phyloP scores from a whole-genome alignment of 2,329 filamentous ascomycete species.

The Aspergillus japonicus region DNA sequence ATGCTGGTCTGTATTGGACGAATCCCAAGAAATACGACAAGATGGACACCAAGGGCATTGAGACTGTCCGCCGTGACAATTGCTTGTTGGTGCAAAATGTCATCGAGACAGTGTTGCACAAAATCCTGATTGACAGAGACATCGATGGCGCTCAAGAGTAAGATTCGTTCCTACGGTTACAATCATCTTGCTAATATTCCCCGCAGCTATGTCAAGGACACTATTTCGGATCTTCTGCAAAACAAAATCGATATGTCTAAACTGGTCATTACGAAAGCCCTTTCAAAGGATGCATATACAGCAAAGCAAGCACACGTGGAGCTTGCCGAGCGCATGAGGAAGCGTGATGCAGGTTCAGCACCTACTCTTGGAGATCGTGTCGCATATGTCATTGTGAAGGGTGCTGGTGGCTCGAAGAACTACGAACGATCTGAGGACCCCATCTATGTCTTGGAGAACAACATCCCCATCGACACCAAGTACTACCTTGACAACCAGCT shows the following conservation, averaged over 20 bases:
- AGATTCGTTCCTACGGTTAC: conserved; percentile 36
- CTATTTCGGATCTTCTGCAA: conserved; percentile 89
- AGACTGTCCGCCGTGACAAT: conserved; percentile 95
- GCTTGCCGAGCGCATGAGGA: conserved; percentile 92
- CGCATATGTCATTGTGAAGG: conserved; percentile 96
- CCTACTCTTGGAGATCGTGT: conserved; percentile 92
- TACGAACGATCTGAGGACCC: conserved; percentile 98
- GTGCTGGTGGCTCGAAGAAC: conserved; percentile 83
- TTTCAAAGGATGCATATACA: conserved; percentile 85
- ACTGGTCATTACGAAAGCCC: conserved; percentile 95
- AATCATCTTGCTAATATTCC: conserved; percentile 36
- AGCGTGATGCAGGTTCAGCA: conserved; percentile 91
- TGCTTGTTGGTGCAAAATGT: conserved; percentile 93
- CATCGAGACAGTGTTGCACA: conserved; percentile 92
- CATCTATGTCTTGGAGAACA: conserved; percentile 95
- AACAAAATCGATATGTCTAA: conserved; percentile 99
- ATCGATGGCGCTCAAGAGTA: conserved; percentile 89
- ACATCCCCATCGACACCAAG: conserved; percentile 94
- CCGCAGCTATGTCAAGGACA: conserved; percentile 86
- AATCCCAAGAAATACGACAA: conserved; percentile 94
- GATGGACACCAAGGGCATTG: conserved; percentile 99
- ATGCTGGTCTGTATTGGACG: conserved; percentile 97
- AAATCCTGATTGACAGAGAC: conserved; percentile 93
- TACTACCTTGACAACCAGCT: conserved; percentile 99
- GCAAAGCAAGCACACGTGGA: conserved; percentile 95